Evolutionary conservation across 2,329 filamentous ascomycete genomes (phyloP), one percentile per base, ranked within the genome.

Genomic region (Claviceps arundinis): DNA sequence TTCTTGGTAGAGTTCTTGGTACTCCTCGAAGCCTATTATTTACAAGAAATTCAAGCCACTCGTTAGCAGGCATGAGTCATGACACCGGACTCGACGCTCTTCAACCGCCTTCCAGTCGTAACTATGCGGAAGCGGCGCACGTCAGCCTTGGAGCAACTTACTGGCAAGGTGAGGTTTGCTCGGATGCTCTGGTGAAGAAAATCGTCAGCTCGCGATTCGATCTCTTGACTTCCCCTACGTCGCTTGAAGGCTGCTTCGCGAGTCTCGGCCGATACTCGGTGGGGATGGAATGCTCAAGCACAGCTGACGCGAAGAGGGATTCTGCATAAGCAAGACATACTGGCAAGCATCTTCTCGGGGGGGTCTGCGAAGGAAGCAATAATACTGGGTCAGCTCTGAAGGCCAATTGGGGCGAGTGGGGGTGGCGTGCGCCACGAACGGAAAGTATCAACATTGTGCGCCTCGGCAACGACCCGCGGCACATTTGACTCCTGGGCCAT

Each of bases 381-480:
- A 38, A 26, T n/a, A 38, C 11, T 44, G 52, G 37, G 50, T 52
- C 44, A 52, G 50, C 45, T 37, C 9, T 24, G 37, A 13, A 24
- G 16, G 6, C 17, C 43, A 26, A 26, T 16, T 26, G 42, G 42
- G 13, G 13, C 42, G 8, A 14, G 22, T 11, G 42, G 24, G 43
- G 8, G 7, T 45, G 17, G 30, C 42, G 11, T 19, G 38, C 37
- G 37, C 52, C 51, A 50, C 80, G 75, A 70, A 84, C 80, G 78
- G 64, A 73, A 88, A 19, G 85, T 89, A 68, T 87, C 82, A 60
- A 89, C 84, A 64, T 82, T 71, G 68, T 89, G 85, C 63, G 85
- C 84, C 74, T 89, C 86, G 56, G 76, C 75, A 62, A 89, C 85
- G 62, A 89, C 85, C 61, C 82, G 47, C 76, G 78, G 59, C 61